Evolutionary conservation across 2,329 filamentous ascomycete species (phyloP), one percentile per base, ranked within the genome.

Genomic region (Cladophialophora exuberans): DNA sequence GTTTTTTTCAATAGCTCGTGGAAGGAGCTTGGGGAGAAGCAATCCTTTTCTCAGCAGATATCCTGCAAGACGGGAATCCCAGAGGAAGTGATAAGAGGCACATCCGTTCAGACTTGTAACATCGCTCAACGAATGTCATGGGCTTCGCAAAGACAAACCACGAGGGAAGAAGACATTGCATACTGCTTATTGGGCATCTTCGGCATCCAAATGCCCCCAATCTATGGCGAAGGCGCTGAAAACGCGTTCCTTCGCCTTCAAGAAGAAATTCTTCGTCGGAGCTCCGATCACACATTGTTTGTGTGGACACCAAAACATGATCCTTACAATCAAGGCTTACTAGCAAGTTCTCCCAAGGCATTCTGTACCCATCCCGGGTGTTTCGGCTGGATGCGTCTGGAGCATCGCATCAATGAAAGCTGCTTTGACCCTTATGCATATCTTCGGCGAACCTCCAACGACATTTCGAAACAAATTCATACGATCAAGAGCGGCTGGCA

Each of bases 181-280:
- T 79, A 78, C 31, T 76, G 68, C 7, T 62, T 79, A 0, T 52
- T 79, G 2, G 76, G 76, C 0, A 65, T 79, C 0, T 78, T 79
- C 17, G 65, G 65, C 1, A 66, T 79, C 15, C 67, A 73, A 30
- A 75, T 79, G 69, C 68, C 74, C 0, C 60, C 76, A 3, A 46
- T 77, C 0, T 78, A 78, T 44, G 76, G 75, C 6, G 66, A 69
- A 30, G 63, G 64, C 2, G 53, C 54, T 7, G 46, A 53, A 22
- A 64, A 62, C 3, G 36, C 45, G 28, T 50, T 51, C 22, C 26
- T 42, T 11, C 39, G 62, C 6, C 56, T 64, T 10, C 54, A 63
- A 23, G 58, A 62, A 52, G 57, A 58, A 51, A 62, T 64, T 20
- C 62, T 69, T 52, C 64, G 61, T 28, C 45, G 59, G 26, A 66